These are phyloP conservation scores for Stramenopiles sp. DNA, from an alignment of 352 stramenopile genomes.

Conservation along the genomic window DNA sequence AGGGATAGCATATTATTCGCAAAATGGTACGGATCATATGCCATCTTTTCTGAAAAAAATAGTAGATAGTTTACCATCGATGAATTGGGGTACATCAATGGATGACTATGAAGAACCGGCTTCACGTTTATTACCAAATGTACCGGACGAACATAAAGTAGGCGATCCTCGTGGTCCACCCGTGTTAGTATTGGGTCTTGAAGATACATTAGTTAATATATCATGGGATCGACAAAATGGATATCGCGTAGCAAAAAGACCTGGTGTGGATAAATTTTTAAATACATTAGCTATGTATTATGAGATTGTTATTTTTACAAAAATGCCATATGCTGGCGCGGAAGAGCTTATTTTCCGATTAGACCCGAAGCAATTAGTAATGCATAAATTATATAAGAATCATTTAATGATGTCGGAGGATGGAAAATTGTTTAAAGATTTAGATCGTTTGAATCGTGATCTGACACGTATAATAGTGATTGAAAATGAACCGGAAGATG, in stretches of 20 bases:
- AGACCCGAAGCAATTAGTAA: conserved; percentile 36
- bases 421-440: conserved; percentile 38
- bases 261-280: conserved; percentile 60
- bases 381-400: conserved; percentile 38
- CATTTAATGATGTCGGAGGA: conserved; percentile 39
- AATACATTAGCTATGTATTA: conserved; percentile 56
- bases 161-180: conserved; percentile 40
- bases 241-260: too few species aligned
- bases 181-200: conserved; percentile 58
- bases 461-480: conserved; percentile 38
- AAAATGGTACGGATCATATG: too few species aligned
- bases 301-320: conserved; percentile 59
- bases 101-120: too few species aligned
- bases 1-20: too few species aligned
- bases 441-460: conserved; percentile 39
- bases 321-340: conserved; percentile 12
- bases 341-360: conserved; percentile 35
- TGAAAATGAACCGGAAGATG: conserved; percentile 33
- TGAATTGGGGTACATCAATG: too few species aligned
- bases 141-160: conserved; percentile 49
- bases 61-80: too few species aligned
- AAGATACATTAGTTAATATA: conserved; percentile 51
- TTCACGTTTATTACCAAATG: too few species aligned
- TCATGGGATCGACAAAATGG: conserved; percentile 50
- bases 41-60: too few species aligned